phyloP scores from a whole-genome alignment of 75 land plant genomes.

The Selaginella moellendorffii region DNA sequence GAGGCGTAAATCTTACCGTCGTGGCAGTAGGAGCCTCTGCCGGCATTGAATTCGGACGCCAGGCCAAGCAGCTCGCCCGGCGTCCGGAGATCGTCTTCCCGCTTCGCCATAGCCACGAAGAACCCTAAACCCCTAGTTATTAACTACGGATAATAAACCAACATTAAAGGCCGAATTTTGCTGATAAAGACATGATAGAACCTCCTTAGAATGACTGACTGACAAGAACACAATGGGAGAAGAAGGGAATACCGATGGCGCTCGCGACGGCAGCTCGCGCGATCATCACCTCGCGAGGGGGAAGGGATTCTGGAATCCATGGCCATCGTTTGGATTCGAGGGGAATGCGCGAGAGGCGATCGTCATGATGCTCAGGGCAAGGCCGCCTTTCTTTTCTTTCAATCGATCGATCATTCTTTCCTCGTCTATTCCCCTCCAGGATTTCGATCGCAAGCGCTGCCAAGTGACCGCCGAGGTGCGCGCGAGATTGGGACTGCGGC shows the following conservation, averaged over 20 bases:
- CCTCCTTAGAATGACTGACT: no score
- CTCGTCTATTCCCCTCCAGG: slow-evolving; percentile 8
- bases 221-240: no score
- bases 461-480: slow-evolving; percentile 16
- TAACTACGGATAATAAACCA: no score
- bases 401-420: background rate
- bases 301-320: slow-evolving; percentile 21
- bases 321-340: slow-evolving; percentile 17
- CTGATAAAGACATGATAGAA: no score
- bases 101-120: no score
- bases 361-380: background rate
- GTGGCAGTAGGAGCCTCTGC: slow-evolving; percentile 61
- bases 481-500: slow-evolving; percentile 10
- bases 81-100: slow-evolving; percentile 28
- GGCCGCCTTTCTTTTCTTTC: no score
- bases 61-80: slow-evolving; percentile 83
- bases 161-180: no score
- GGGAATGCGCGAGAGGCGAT: background rate
- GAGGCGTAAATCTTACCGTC: slow-evolving; percentile 50
- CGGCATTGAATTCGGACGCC: slow-evolving; percentile 39
- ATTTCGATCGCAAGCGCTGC: slow-evolving; percentile 4
- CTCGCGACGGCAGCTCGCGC: no score
- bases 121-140: no score
- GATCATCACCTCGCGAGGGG: slow-evolving; percentile 11
- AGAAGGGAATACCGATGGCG: no score